Conservation (phyloP, 805 yeast species). For the Spathaspora boniae region DNA sequence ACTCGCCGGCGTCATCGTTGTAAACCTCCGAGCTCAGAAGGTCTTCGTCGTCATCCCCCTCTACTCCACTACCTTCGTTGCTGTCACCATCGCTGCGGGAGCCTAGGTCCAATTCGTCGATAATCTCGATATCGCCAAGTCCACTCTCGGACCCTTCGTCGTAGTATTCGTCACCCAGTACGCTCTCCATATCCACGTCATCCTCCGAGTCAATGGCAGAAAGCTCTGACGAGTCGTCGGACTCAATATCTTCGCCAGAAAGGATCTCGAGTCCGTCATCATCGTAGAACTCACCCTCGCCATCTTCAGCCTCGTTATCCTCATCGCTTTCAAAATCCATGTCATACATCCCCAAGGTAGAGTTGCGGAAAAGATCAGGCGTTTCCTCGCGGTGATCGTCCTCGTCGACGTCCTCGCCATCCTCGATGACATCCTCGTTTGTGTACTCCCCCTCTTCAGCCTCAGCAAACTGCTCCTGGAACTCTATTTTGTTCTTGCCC, state of each 20-base stretch:
- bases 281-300: conserved; percentile 36
- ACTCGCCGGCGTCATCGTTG: conserved; percentile 24
- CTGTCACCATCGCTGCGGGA: conserved; percentile 23
- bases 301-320: conserved; percentile 47
- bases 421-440: conserved; percentile 44
- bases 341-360: conserved; percentile 93
- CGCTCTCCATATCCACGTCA: conserved; percentile 43
- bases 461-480: conserved; percentile 56
- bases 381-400: conserved; percentile 71
- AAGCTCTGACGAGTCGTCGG: conserved; percentile 12
- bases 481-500: conserved; percentile 53
- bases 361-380: conserved; percentile 80
- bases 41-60: conserved; percentile 26
- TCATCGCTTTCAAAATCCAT: conserved; percentile 68
- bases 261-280: too few species aligned
- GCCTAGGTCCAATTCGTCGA: conserved; percentile 28
- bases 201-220: conserved; percentile 21
- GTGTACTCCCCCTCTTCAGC: conserved; percentile 50
- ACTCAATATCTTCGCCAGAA: conserved; percentile 30
- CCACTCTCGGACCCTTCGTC: conserved; percentile 15
- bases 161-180: conserved; percentile 12
- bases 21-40: conserved; percentile 23
- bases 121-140: conserved; percentile 31
- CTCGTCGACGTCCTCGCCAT: conserved; percentile 30
- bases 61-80: conserved; percentile 22